A percentile compares a stretch with the other conserved stretches of the same genome.
phyloP scores from a whole-genome alignment of 768 basidiomycete genomes.

The Pleurotus giganteus region DNA sequence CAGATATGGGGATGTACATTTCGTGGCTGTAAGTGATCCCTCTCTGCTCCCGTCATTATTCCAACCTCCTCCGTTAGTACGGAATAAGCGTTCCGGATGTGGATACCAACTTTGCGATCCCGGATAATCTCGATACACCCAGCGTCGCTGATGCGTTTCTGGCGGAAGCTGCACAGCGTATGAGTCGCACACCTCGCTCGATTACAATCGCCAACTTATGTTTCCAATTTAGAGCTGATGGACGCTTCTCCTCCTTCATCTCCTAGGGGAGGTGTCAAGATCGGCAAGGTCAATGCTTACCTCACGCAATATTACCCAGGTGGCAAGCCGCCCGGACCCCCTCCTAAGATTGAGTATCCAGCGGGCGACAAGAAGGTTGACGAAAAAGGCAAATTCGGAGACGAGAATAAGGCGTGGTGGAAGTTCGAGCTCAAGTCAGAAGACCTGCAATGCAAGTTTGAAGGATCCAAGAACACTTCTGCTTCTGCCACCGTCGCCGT shows the following conservation, averaged over 20 bases:
- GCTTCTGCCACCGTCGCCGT: neutral
- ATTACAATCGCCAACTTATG: neutral
- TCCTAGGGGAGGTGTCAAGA: neutral
- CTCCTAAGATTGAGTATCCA: neutral
- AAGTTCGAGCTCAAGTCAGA: constrained; percentile 3
- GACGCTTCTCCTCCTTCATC: neutral
- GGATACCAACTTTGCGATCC: constrained; percentile 9
- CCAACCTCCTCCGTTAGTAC: neutral
- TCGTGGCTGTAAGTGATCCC: neutral
- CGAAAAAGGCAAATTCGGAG: neutral
- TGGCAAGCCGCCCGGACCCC: neutral
- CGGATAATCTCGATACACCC: neutral
- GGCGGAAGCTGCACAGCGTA: neutral
- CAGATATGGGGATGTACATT: constrained; percentile 5
- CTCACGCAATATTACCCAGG: neutral
- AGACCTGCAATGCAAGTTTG: neutral
- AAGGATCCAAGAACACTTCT: neutral
- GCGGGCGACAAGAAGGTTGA: neutral
- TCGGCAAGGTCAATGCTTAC: neutral
- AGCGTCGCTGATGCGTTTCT: neutral
- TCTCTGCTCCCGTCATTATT: neutral
- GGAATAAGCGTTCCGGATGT: neutral
- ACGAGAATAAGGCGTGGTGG: neutral
- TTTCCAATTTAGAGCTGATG: neutral
- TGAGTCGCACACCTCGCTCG: neutral